These are phyloP conservation scores for Ehretia macrophylla DNA, from an alignment of 257 asterid genomes.

Conservation along the genomic window DNA sequence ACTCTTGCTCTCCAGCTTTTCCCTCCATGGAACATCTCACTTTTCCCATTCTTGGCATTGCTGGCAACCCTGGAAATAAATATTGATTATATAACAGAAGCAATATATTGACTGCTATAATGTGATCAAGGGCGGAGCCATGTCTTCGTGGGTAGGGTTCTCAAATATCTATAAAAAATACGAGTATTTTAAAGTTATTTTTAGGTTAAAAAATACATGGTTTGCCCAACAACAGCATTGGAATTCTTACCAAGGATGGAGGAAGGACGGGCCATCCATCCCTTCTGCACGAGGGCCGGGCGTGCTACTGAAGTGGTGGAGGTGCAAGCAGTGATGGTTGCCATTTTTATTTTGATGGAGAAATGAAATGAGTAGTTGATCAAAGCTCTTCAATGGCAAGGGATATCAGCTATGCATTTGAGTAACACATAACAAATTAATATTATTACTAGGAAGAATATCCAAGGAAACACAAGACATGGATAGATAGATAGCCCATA, in stretches of 20 bases:
- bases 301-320: constrained; percentile 48
- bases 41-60: constrained; percentile 50
- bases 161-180: too few species aligned
- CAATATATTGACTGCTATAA: too few species aligned
- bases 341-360: constrained; percentile 34
- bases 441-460: constrained; percentile 15
- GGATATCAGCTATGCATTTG: constrained; percentile 13
- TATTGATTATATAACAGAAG: not conserved
- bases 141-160: too few species aligned
- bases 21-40: constrained; percentile 64
- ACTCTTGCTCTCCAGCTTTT: constrained; percentile 27
- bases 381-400: constrained; percentile 4
- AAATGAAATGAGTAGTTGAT: constrained; percentile 8
- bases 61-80: constrained; percentile 47
- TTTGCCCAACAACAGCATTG: not conserved
- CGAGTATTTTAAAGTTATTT: too few species aligned
- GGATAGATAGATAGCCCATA: constrained; percentile 38
- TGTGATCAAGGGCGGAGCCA: too few species aligned
- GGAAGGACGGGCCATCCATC: constrained; percentile 28
- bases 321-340: constrained; percentile 59
- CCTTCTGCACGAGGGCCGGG: constrained; percentile 48
- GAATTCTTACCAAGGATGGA: constrained; percentile 37
- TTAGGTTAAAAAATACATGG: too few species aligned
- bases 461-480: constrained; percentile 34
- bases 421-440: constrained; percentile 3